These are phyloP conservation scores for Neurospora crassa DNA, from an alignment of 2,329 filamentous ascomycete genomes.

Conservation along the genomic window DNA sequence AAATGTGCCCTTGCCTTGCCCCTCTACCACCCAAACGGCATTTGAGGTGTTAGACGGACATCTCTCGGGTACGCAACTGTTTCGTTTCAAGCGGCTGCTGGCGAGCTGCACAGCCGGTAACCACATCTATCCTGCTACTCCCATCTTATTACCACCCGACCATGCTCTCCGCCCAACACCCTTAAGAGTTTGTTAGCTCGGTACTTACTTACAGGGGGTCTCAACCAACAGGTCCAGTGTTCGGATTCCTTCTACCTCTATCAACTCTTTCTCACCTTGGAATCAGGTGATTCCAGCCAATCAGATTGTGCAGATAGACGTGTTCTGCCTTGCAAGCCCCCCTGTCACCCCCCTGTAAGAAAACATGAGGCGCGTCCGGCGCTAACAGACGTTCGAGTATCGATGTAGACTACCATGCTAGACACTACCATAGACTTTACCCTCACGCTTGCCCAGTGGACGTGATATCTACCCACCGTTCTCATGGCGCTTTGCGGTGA, in stretches of 20 bases:
- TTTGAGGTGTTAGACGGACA: background rate
- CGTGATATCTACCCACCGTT: background rate
- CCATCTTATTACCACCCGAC: background rate
- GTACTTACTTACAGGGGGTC: no score
- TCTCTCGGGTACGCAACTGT: background rate
- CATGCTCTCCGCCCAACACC: background rate
- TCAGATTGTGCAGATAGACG: no score
- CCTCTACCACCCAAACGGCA: background rate
- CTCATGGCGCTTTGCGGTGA: background rate
- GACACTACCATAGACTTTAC: background rate
- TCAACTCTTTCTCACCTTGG: no score
- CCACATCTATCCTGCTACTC: background rate
- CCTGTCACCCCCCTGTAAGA: no score
- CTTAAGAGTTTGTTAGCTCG: no score
- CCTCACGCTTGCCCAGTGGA: background rate
- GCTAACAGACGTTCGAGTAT: no score
- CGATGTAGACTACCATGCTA: background rate
- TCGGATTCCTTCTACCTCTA: no score
- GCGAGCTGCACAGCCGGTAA: slow-evolving; percentile 16
- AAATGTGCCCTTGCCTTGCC: background rate
- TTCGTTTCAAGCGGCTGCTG: slow-evolving; percentile 9
- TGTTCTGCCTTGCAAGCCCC: no score
- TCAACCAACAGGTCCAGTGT: no score
- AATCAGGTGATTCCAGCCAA: no score
- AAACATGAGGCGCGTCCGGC: no score